Percentiles rank a stretch among this genome's conserved stretches.
Conservation (phyloP, 2,329 filamentous ascomycete genomes). For the Monosporascus sp. region DNA sequence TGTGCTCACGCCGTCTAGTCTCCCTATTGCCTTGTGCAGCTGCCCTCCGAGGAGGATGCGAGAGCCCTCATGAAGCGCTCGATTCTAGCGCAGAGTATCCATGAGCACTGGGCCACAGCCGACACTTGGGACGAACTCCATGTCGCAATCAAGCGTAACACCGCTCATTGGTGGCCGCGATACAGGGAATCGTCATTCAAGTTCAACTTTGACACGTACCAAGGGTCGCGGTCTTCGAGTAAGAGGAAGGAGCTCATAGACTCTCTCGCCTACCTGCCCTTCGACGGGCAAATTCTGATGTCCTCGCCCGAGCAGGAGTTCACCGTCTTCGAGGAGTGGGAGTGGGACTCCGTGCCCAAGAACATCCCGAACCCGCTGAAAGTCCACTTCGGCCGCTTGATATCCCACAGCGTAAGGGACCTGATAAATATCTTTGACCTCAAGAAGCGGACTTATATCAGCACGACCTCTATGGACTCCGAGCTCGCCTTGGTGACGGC, state of each 20-base stretch:
- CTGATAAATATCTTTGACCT: constrained; percentile 72
- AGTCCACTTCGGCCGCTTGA: constrained; percentile 66
- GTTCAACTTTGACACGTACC: constrained; percentile 79
- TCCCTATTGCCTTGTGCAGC: constrained; percentile 74
- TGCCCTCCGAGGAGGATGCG: constrained; percentile 62
- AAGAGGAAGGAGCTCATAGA: constrained; percentile 74
- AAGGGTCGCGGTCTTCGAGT: constrained; percentile 58
- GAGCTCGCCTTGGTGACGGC: constrained; percentile 88
- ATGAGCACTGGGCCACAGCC: constrained; percentile 83
- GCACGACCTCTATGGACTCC: constrained; percentile 95
- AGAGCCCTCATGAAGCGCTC: constrained; percentile 65
- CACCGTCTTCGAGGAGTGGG: constrained; percentile 78
- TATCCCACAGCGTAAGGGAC: constrained; percentile 63
- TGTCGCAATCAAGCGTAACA: constrained; percentile 51
- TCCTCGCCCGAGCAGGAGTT: constrained; percentile 68
- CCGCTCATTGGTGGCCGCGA: constrained; percentile 57
- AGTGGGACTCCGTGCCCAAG: constrained; percentile 43
- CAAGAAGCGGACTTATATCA: constrained; percentile 91
- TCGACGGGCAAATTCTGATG: constrained; percentile 75
- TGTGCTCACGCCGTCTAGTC: constrained; percentile 49
- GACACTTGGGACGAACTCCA: constrained; percentile 64
- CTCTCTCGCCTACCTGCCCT: constrained; percentile 70
- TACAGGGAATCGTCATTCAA: constrained; percentile 70
- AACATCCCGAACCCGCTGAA: constrained; percentile 49
- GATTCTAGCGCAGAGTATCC: constrained; percentile 75